Base-by-base conservation (phyloP, 345 rosid species). In the Rhizophora apiculata region DNA sequence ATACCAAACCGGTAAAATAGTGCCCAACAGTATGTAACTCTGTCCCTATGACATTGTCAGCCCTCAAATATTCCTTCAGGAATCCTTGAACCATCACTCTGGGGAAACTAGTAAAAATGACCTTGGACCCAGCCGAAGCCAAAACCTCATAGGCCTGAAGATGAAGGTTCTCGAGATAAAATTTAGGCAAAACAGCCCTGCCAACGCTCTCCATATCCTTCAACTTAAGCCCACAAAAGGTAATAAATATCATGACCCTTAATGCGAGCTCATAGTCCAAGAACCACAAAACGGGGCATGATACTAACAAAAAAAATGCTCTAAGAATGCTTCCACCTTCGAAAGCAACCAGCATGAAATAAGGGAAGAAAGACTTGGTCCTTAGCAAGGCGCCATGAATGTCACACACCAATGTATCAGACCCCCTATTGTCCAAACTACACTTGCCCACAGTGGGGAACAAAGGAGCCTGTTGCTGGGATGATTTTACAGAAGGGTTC, bases 281-380 rank as follows among this genome's bases (percentile, higher is more conserved):
- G 34, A 87, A 59, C 85, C 89, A 86, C 60, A 90, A 72, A 62
- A 92, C 36, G 4, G 93, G 86, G 64, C 77, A 86, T 8, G 88
- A 85, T 20, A 87, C 36, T 60, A 95, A 63, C 74, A 95, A 66
- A 8, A 84, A 11, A 58, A 85, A 72, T 1, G 97, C 92, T 76
- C 97, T 85, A 2, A 95, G 32, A 65, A 94, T 79, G 72, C 89
- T 77, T 7, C 99, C 99, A 43, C 90, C 96, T 80, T 95, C 99
- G 20, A 95, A 95, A 32, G 97, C 96, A 8, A 92, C 81, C 0
- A 95, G 93, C 97, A 95, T 95, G 85, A 95, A 95, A 72, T 82
- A 95, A 76, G 99, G 99, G 69, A 95, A 95, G 65, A 88, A 83
- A 20, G 91, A 78, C 4, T 71, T 65, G 57, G 92, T 77, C 65